phyloP scores from a whole-genome alignment of 2,329 filamentous ascomycete genomes.

The Sordariomycetes sp. region DNA sequence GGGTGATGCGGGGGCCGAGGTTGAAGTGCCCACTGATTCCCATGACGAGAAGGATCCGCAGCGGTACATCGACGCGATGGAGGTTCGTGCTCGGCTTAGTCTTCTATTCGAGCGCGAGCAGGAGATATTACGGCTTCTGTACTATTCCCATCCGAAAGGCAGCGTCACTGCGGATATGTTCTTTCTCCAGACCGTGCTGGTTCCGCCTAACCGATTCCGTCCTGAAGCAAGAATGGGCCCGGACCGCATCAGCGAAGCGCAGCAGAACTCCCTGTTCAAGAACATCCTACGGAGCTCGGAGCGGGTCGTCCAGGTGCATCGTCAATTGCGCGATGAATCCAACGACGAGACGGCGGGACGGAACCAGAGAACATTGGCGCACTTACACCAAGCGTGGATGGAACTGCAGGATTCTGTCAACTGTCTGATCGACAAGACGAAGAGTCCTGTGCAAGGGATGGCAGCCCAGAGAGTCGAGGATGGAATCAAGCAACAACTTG shows the following conservation, averaged over 20 bases:
- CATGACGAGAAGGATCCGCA: slow-evolving; percentile 33
- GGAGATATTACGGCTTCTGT: slow-evolving; percentile 75
- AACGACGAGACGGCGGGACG: slow-evolving; percentile 21
- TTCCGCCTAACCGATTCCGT: slow-evolving; percentile 86
- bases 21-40: slow-evolving; percentile 20
- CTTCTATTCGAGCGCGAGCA: slow-evolving; percentile 81
- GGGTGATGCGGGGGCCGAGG: slow-evolving; percentile 13
- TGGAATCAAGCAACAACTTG: slow-evolving; percentile 93
- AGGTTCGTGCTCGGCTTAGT: slow-evolving; percentile 68
- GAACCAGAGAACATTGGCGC: slow-evolving; percentile 51
- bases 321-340: slow-evolving; percentile 32
- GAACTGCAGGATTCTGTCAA: slow-evolving; percentile 85
- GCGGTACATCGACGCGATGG: slow-evolving; percentile 70
- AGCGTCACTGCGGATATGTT: slow-evolving; percentile 79
- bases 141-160: slow-evolving; percentile 58
- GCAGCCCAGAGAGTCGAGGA: slow-evolving; percentile 74
- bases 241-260: slow-evolving; percentile 73
- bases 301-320: slow-evolving; percentile 52
- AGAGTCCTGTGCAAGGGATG: slow-evolving; percentile 70
- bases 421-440: slow-evolving; percentile 80
- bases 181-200: slow-evolving; percentile 76
- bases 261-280: slow-evolving; percentile 83
- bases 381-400: slow-evolving; percentile 73
- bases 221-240: slow-evolving; percentile 76
- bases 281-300: slow-evolving; percentile 68